Evolutionary conservation across 2,329 filamentous ascomycete genomes (phyloP).

Genomic region (Sphaceloma murrayae): DNA sequence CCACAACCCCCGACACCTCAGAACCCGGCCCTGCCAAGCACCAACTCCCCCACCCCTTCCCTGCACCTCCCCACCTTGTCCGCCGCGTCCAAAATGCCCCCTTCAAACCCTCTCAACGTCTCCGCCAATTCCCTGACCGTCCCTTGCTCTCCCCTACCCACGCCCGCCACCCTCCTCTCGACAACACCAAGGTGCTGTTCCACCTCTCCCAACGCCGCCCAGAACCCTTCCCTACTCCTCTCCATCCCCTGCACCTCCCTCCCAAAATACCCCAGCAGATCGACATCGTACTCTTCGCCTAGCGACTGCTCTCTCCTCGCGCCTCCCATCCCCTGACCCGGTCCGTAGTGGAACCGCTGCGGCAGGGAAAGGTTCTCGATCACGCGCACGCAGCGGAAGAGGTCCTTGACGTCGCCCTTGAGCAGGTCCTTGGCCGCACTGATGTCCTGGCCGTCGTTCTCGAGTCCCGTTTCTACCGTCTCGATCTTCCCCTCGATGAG

Average conservation of each 20-base stretch:
- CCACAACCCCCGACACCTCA: too few species aligned
- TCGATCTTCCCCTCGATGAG: conserved; percentile 53
- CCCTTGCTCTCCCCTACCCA: conserved; percentile 23
- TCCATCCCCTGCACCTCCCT: conserved; percentile 34
- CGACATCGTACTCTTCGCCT: conserved; percentile 33
- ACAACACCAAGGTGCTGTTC: conserved; percentile 41
- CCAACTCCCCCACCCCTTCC: conserved; percentile 39
- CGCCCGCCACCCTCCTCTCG: conserved; percentile 34
- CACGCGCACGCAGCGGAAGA: conserved; percentile 61
- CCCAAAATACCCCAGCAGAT: conserved; percentile 40
- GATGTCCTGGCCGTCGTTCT: conserved; percentile 54
- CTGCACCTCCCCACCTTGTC: conserved; percentile 39
- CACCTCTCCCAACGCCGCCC: conserved; percentile 38
- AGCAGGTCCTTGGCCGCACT: conserved; percentile 47
- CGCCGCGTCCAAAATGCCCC: conserved; percentile 40
- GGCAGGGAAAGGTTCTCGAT: conserved; percentile 68
- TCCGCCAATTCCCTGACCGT: conserved; percentile 38
- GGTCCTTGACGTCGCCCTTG: conserved; percentile 59
- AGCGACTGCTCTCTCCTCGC: conserved; percentile 19
- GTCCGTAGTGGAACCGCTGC: conserved; percentile 47
- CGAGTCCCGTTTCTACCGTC: conserved; percentile 52
- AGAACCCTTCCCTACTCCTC: conserved; percentile 33
- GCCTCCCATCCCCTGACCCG: conserved; percentile 21
- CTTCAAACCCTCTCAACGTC: conserved; percentile 40
- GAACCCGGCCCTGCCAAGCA: conserved; percentile 23